Conservation (phyloP, 805 yeast genomes). For the Dipodascopsis uninucleata region DNA sequence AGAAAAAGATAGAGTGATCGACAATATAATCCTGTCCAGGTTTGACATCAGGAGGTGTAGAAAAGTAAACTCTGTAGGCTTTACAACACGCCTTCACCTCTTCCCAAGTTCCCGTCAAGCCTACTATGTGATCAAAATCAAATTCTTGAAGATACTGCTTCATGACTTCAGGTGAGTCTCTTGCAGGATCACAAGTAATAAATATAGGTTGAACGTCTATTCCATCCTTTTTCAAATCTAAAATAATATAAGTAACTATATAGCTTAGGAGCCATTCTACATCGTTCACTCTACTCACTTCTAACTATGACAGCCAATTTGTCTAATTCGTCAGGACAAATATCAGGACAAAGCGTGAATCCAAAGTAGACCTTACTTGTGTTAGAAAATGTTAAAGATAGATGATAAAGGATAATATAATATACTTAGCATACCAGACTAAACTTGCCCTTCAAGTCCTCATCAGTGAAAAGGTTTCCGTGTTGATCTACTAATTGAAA, state of each 20-base stretch:
- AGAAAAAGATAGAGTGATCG: slow-evolving; percentile 95
- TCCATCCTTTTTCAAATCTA: slow-evolving; percentile 52
- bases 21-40: slow-evolving; percentile 96
- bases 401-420: not conserved
- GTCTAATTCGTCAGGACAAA: slow-evolving; percentile 97
- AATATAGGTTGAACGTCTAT: slow-evolving; percentile 78
- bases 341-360: slow-evolving; percentile 96
- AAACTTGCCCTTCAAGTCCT: slow-evolving; percentile 73
- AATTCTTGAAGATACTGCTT: slow-evolving; percentile 82
- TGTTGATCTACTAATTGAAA: slow-evolving; percentile 69
- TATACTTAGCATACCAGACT: slow-evolving; percentile 44
- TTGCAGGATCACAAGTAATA: slow-evolving; percentile 94
- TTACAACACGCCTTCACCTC: slow-evolving; percentile 82
- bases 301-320: slow-evolving; percentile 72
- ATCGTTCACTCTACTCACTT: slow-evolving; percentile 42
- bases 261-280: not conserved
- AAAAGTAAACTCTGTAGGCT: slow-evolving; percentile 87
- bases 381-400: not conserved
- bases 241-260: not conserved
- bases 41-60: slow-evolving; percentile 92
- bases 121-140: slow-evolving; percentile 75
- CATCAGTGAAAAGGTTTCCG: slow-evolving; percentile 70
- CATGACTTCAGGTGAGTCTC: slow-evolving; percentile 83
- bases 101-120: slow-evolving; percentile 88
- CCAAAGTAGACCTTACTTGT: slow-evolving; percentile 71